Evolutionary conservation across 1,284 basidiomycete species (phyloP).

Genomic region (Heimioporus retisporus): DNA sequence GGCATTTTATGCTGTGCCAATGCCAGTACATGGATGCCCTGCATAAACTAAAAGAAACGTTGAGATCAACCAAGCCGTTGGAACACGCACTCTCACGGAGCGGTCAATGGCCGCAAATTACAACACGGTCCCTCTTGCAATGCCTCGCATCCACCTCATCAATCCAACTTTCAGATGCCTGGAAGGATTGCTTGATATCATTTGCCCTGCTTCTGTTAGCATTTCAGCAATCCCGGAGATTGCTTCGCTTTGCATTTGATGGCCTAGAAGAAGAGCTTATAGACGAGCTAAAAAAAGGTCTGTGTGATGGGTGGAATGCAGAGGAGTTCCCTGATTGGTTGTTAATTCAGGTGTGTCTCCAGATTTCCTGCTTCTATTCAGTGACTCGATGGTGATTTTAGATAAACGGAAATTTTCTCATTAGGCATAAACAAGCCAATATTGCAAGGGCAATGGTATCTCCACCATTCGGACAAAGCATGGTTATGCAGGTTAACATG

Average conservation of each 20-base stretch:
- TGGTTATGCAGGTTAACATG: conserved; percentile 1
- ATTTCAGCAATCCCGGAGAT: conserved; percentile 6
- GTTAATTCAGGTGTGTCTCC: not conserved
- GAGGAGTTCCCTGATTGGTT: too few relatives aligned
- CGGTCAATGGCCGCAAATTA: conserved; percentile 3
- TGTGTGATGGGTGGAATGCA: too few relatives aligned
- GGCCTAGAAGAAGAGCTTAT: conserved; percentile 32
- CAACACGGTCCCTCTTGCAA: conserved; percentile 33
- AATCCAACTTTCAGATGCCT: conserved; percentile 24
- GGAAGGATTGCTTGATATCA: conserved; percentile 37
- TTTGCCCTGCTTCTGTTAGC: conserved; percentile 39
- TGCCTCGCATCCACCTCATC: conserved; percentile 29
- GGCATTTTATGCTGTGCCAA: not conserved
- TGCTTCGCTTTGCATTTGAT: conserved; percentile 11
- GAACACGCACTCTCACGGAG: too few relatives aligned
- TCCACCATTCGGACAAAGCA: not conserved
- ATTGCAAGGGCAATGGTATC: not conserved
- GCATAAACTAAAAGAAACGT: too few relatives aligned
- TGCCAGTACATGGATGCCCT: too few relatives aligned
- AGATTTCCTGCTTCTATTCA: not conserved
- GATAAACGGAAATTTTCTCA: conserved; percentile 44
- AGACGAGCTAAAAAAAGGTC: too few relatives aligned
- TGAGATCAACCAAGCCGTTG: too few relatives aligned
- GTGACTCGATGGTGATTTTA: conserved; percentile 22
- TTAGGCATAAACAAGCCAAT: not conserved